phyloP scores from a whole-genome alignment of 495 filamentous ascomycete species.

The Xylaria venustula region DNA sequence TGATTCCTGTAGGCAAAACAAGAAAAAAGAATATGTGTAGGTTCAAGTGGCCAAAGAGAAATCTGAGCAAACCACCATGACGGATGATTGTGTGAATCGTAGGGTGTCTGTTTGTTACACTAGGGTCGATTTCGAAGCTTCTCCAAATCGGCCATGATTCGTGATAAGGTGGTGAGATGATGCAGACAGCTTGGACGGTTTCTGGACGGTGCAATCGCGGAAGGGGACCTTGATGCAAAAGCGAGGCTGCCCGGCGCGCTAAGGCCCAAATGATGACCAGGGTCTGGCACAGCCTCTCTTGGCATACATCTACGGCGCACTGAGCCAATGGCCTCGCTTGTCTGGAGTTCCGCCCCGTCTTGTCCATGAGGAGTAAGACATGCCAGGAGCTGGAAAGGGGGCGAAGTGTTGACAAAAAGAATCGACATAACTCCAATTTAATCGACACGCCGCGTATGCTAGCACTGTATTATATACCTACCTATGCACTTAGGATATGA shows the following conservation, averaged over 20 bases:
- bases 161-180: background rate
- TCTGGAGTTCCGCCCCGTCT: background rate
- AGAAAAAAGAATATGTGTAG: background rate
- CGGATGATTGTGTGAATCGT: background rate
- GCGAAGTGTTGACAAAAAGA: background rate
- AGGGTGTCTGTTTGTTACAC: background rate
- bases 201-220: background rate
- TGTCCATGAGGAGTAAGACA: background rate
- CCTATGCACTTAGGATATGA: too few relatives aligned
- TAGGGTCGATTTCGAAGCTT: background rate
- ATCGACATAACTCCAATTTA: background rate
- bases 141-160: slow-evolving; percentile 8
- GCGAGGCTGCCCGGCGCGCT: background rate
- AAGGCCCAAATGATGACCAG: background rate
- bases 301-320: background rate
- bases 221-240: slow-evolving; percentile 2
- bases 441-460: too few relatives aligned
- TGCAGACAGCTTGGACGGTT: background rate
- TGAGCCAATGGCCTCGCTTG: background rate
- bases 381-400: slow-evolving; percentile 2
- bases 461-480: too few relatives aligned
- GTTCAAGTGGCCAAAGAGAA: background rate
- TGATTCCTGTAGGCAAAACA: too few relatives aligned
- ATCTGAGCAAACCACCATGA: background rate
- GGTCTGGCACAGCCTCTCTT: slow-evolving; percentile 12